A percentile compares a stretch with the other conserved stretches of the same genome.
Evolutionary conservation across 305 asterid species (phyloP).

Genomic region (Plantago rigida): DNA sequence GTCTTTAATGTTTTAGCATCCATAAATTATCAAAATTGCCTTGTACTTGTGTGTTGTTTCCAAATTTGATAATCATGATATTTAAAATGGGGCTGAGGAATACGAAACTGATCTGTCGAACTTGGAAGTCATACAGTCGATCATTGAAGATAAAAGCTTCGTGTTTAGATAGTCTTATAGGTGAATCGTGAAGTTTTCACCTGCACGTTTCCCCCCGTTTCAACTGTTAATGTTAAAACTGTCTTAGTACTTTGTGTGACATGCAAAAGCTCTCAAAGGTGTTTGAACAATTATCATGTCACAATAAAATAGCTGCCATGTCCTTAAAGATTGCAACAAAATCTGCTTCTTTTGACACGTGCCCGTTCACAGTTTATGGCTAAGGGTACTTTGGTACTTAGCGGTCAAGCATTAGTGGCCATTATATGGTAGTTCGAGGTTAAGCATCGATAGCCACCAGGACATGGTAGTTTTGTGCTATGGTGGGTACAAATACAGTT

Average conservation of each 20-base stretch:
- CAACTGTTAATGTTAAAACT: no score
- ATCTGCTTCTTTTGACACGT: conserved; percentile 10
- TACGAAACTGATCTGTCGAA: conserved; percentile 6
- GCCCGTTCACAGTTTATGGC: neutral
- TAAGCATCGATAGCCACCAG: conserved; percentile 23
- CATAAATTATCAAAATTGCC: neutral
- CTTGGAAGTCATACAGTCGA: neutral
- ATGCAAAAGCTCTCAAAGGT: conserved; percentile 17
- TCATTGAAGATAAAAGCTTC: no score
- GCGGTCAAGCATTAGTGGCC: neutral
- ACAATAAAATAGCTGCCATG: conserved; percentile 22
- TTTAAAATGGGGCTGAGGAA: neutral
- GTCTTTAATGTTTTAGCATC: neutral
- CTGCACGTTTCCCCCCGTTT: neutral
- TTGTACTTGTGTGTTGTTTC: neutral
- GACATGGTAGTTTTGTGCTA: conserved; percentile 6
- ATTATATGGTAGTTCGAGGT: conserved; percentile 5
- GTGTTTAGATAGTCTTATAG: neutral
- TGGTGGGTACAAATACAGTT: conserved; percentile 17
- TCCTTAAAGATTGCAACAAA: conserved; percentile 11
- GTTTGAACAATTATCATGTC: no score
- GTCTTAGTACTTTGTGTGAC: neutral
- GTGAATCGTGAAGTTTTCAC: conserved; percentile 17
- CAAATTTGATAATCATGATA: conserved; percentile 4
- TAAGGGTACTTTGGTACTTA: conserved; percentile 1